These are phyloP conservation scores for Strobilomyces echinocephalus DNA, from an alignment of 768 basidiomycete genomes.

Conservation along the genomic window DNA sequence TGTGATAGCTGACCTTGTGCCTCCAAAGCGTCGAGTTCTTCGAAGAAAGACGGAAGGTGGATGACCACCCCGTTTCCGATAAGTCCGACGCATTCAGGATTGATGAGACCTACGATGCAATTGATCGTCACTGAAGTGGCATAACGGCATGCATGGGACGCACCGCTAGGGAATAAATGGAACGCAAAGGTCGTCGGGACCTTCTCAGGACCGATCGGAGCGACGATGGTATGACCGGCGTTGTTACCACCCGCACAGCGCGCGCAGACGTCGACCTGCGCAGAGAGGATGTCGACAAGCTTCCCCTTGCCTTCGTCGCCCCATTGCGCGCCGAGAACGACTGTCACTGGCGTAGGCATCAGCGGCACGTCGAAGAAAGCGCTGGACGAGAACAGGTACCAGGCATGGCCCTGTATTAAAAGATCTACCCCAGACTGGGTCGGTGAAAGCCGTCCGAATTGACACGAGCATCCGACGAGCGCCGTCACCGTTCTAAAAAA, in stretches of 20 bases:
- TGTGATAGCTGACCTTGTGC: conserved; percentile 57
- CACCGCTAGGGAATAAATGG: conserved; percentile 91
- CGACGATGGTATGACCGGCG: conserved; percentile 97
- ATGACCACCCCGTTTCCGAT: conserved; percentile 97
- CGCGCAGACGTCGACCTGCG: conserved; percentile 86
- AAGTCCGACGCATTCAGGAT: conserved; percentile 67
- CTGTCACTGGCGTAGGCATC: conserved; percentile 42
- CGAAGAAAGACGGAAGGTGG: conserved; percentile 92
- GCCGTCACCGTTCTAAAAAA: conserved; percentile 8
- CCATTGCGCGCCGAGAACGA: conserved; percentile 87
- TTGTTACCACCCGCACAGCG: conserved; percentile 98
- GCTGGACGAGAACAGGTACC: conserved; percentile 11
- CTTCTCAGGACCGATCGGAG: conserved; percentile 61
- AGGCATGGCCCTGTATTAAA: conserved; percentile 14
- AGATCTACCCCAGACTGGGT: neutral
- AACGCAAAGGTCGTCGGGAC: conserved; percentile 87
- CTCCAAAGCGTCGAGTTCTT: conserved; percentile 83
- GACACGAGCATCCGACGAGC: neutral
- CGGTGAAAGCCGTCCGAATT: conserved; percentile 10
- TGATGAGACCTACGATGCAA: conserved; percentile 16
- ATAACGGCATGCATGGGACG: conserved; percentile 1
- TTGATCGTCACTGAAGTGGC: neutral
- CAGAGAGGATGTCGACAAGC: conserved; percentile 93
- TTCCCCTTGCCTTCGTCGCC: conserved; percentile 95
- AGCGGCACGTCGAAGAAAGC: conserved; percentile 3